Base-by-base conservation (phyloP, 345 rosid genomes). In the Stellera chamaejasme region DNA sequence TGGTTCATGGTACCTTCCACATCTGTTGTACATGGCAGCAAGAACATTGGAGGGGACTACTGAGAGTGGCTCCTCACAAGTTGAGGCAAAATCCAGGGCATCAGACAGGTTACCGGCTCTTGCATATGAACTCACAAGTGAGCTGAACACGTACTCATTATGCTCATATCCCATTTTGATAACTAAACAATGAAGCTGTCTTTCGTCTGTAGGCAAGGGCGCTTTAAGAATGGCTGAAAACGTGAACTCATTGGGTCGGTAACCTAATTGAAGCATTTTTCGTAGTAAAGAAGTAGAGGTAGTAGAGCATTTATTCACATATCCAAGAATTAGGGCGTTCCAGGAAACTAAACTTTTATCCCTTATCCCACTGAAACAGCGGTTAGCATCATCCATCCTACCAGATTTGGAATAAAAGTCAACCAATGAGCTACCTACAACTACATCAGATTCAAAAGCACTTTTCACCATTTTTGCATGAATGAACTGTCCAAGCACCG, bases 251-350 rank as follows among this genome's bases (percentile, higher is more conserved):
- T 81, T 79, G 28, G 98, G 93, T 47, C 6, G 78, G 63, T 61
- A 81, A 57, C 85, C 89, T 51, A 53, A 64, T 42, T 54, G 74
- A 65, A 82, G 73, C 91, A 92, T 79, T 64, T 82, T 75, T 44
- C 45, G 55, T 48, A 86, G 67, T 70, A 88, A 68, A 45, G 67
- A 60, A 54, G 73, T 9, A 45, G 78, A 56, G 56, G 59, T 52
- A 43, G 73, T 58, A 54, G 70, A 60, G 55, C 69, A 64, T 58
- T 66, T 64, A 62, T 69, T 65, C 42, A 87, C 79, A 73, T 75
- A 86, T 53, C 89, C 91, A 39, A 66, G 65, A 70, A 92, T 84
- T 67, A 92, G 64, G 48, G 93, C 49, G 71, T 82, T 92, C 98
- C 97, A 88, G 54, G 80, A 85, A 60, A 88, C 87, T 60, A 75